Base-by-base conservation (phyloP, 2,329 filamentous ascomycete species). In the Acrodontium crateriforme region DNA sequence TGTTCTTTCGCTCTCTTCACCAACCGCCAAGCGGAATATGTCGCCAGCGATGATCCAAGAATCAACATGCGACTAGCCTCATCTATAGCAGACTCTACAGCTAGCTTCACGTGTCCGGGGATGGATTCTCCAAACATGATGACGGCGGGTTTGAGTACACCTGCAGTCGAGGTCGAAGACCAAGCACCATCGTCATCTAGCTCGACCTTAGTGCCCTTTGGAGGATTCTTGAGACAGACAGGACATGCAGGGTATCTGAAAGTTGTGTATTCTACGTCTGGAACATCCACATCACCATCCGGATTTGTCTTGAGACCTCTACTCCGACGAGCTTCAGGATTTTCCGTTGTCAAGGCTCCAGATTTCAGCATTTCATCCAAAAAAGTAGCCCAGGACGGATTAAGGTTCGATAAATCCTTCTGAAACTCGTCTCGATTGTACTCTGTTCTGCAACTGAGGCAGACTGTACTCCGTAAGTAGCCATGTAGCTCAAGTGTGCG, bases 101-200 rank as follows among this genome's bases (percentile, higher is more conserved):
- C 74, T 2, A 60, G 53, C 52, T 91, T 94, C 18, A 85, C 74
- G 2, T 57, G 46, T 2, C 58, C 54, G 0, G 70, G 62, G 27
- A 95, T 92, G 34, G 73, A 85, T 55, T 95, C 89, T 10, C 89
- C 89, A 52, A 95, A 95, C 83, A 95, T 94, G 44, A 85, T 75
- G 2, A 98, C 85, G 1, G 81, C 81, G 3, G 89, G 89, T 49
- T 95, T 95, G 30, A 98, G 54, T 19, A 95, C 72, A 2, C 87
- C 89, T 0, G 74, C 81, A 5, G 41, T 52, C 5, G 50, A 47
- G 3, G 32, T 34, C 5, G 64, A 43, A 20, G 63, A 57, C 81
- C 78, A 91, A 1, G 84, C 87, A 0, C 87, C 87, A 29, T 94
- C 83, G 1, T 49, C 43, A 45, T 94, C 87, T 9, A 79, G 69